Conservation (phyloP, 2,329 filamentous ascomycete species). For the Exophiala phaeomuriformis region DNA sequence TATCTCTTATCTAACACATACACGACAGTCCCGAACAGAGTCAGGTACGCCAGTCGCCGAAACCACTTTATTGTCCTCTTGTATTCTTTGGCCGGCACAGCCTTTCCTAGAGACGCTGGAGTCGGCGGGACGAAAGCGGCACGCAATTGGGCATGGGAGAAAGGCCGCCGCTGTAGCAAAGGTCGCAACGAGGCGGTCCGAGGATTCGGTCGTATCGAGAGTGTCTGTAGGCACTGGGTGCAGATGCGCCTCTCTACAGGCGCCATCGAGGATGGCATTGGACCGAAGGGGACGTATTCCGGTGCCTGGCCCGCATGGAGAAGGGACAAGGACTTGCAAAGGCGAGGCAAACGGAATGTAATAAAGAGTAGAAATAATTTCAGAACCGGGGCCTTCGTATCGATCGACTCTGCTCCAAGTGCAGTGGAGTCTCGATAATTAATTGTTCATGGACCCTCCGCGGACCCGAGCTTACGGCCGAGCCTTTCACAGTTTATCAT, state of each 20-base stretch:
- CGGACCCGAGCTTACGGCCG: too few species aligned
- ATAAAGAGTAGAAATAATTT: too few species aligned
- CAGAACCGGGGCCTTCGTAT: too few species aligned
- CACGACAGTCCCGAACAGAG: constrained; percentile 51
- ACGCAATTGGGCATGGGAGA: constrained; percentile 30
- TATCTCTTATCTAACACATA: constrained; percentile 65
- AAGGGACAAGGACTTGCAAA: too few species aligned
- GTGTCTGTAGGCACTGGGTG: constrained; percentile 17
- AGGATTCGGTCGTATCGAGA: constrained; percentile 3
- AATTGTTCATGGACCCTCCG: too few species aligned
- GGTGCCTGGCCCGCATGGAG: too few species aligned
- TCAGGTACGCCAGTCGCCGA: constrained; percentile 62
- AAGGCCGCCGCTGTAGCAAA: constrained; percentile 10
- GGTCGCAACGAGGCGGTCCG: not conserved
- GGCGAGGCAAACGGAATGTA: too few species aligned
- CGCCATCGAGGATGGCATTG: constrained; percentile 7
- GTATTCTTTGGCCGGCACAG: constrained; percentile 64
- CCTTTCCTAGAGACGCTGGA: constrained; percentile 68
- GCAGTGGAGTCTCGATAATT: too few species aligned
- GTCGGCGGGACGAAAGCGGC: constrained; percentile 62
- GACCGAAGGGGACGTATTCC: too few species aligned
- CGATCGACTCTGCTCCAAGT: too few species aligned
- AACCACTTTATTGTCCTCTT: constrained; percentile 64
- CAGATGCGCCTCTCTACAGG: constrained; percentile 21
- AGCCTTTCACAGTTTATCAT: too few species aligned